These are phyloP conservation scores for Bifiguratus adelaidae DNA, from an alignment of 192 early-diverging fungal species.

Conservation along the genomic window DNA sequence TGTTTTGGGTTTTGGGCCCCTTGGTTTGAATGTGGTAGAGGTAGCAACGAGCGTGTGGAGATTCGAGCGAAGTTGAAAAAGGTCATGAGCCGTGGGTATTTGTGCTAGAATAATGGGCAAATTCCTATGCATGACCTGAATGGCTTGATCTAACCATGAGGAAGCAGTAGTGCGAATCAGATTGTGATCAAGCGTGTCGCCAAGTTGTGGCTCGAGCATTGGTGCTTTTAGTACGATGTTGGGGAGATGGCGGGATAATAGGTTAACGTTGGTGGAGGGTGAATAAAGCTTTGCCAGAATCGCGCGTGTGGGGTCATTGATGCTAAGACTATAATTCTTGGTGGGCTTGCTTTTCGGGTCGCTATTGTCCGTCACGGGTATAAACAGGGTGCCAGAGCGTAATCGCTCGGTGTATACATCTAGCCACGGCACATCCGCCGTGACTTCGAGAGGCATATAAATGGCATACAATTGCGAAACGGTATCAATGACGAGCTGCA, in stretches of 20 bases:
- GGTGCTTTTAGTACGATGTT: constrained; percentile 30
- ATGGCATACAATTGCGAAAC: constrained; percentile 22
- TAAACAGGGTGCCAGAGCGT: neutral
- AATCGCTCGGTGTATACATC: neutral
- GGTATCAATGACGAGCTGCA: constrained; percentile 28
- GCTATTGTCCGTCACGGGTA: neutral
- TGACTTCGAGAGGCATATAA: neutral
- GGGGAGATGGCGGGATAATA: constrained; percentile 43
- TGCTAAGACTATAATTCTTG: constrained; percentile 5
- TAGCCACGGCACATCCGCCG: neutral
- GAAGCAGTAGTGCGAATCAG: too few species aligned
- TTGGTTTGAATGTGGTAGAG: too few species aligned
- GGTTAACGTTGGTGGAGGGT: constrained; percentile 39
- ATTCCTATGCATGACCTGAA: too few species aligned
- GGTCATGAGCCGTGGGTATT: too few species aligned
- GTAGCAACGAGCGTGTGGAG: too few species aligned
- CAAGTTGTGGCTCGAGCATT: neutral
- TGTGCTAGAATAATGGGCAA: too few species aligned
- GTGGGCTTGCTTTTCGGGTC: neutral
- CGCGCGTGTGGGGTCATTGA: constrained; percentile 2
- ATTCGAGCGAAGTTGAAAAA: too few species aligned
- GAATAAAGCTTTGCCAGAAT: constrained; percentile 34
- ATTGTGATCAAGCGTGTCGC: neutral
- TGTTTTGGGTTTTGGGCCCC: too few species aligned
- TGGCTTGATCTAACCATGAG: too few species aligned